Evolutionary conservation across 768 basidiomycete genomes (phyloP).

Genomic region (Hortiboletus campestris): DNA sequence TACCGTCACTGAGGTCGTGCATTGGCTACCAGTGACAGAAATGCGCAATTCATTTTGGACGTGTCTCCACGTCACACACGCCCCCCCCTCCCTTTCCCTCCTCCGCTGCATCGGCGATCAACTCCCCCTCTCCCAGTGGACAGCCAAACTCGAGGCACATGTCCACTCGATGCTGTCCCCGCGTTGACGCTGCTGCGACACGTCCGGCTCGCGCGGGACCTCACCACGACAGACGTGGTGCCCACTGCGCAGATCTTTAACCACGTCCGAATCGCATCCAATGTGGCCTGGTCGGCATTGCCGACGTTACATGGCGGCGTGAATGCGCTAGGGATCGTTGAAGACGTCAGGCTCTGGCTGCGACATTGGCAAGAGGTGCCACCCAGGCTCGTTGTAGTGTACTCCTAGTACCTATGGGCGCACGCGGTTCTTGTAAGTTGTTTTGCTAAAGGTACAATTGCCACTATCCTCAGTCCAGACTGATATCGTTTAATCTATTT

Average conservation of each 20-base stretch:
- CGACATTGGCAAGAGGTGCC: not conserved
- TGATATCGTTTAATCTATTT: too few relatives aligned
- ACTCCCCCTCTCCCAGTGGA: constrained; percentile 12
- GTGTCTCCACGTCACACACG: constrained; percentile 13
- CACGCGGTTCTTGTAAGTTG: too few relatives aligned
- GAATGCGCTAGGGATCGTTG: not conserved
- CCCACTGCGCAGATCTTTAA: constrained; percentile 4
- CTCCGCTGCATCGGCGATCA: constrained; percentile 4
- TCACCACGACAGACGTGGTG: not conserved
- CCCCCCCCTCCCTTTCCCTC: constrained; percentile 4
- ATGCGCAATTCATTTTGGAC: constrained; percentile 10
- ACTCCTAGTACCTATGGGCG: too few relatives aligned
- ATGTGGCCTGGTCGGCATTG: constrained; percentile 11
- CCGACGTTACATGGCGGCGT: constrained; percentile 5
- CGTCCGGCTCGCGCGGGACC: not conserved
- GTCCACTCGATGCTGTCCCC: constrained; percentile 2
- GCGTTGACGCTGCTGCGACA: constrained; percentile 4
- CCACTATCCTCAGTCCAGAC: too few relatives aligned
- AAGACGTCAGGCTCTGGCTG: constrained; percentile 10
- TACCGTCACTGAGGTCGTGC: not conserved
- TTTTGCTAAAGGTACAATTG: too few relatives aligned
- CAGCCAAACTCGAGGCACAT: constrained; percentile 3
- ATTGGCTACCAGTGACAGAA: constrained; percentile 13
- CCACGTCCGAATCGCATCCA: not conserved
- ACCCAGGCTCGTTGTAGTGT: too few relatives aligned